Evolutionary conservation across 352 stramenopile species (phyloP).

Genomic region (Phytophthora aleatoria): DNA sequence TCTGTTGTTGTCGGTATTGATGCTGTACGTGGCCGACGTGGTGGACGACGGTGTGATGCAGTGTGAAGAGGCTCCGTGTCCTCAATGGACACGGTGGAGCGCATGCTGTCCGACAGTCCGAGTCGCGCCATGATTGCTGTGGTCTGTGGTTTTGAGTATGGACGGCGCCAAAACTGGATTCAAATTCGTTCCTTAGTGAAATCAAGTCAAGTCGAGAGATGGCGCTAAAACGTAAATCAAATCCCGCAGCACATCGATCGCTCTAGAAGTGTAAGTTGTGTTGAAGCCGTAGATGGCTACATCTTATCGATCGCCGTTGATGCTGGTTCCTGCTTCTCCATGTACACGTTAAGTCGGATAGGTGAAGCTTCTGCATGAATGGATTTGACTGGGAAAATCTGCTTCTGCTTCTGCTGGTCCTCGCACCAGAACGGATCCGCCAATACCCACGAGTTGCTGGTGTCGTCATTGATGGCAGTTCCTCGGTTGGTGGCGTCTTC

Average conservation of each 20-base stretch:
- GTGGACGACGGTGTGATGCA: slow-evolving; percentile 8
- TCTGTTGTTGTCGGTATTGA: slow-evolving; percentile 7
- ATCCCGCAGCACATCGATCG: not conserved
- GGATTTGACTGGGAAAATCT: slow-evolving; percentile 52
- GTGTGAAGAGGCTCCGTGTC: slow-evolving; percentile 22
- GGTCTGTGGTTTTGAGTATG: not conserved
- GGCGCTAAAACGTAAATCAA: slow-evolving; percentile 1
- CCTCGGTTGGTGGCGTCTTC: slow-evolving; percentile 46
- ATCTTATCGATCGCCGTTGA: not conserved
- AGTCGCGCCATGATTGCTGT: slow-evolving; percentile 30
- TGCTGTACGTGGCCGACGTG: slow-evolving; percentile 1
- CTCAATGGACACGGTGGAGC: slow-evolving; percentile 31
- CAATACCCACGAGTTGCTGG: slow-evolving; percentile 71
- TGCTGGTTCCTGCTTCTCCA: slow-evolving; percentile 39
- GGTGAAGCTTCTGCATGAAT: slow-evolving; percentile 42
- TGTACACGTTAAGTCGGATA: slow-evolving; percentile 69
- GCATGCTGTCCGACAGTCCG: slow-evolving; percentile 50
- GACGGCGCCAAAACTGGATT: slow-evolving; percentile 33
- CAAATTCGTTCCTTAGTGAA: slow-evolving; percentile 20
- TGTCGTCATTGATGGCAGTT: slow-evolving; percentile 45
- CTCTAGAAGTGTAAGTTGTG: slow-evolving; percentile 3
- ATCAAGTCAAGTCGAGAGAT: slow-evolving; percentile 6
- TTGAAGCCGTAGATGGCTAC: slow-evolving; percentile 4
- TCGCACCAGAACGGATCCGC: slow-evolving; percentile 64
- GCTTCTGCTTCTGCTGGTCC: slow-evolving; percentile 29